Evolutionary conservation across 345 rosid species (phyloP).

Genomic region (Pelargonium nanum): DNA sequence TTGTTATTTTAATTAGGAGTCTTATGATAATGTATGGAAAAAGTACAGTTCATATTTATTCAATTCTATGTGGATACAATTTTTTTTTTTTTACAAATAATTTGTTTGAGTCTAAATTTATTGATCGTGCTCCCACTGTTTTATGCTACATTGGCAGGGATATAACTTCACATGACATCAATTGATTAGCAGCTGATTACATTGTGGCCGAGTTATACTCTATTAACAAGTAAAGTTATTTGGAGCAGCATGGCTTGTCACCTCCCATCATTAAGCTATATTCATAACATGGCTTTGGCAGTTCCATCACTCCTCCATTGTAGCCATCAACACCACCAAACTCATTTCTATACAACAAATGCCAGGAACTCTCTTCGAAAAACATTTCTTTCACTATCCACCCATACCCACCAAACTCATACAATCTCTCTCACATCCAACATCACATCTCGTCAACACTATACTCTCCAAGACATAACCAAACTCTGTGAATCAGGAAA

Average conservation of each 20-base stretch:
- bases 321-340: neutral
- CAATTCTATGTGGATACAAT: no score
- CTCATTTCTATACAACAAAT: constrained; percentile 1
- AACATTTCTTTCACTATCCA: constrained; percentile 4
- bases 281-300: neutral
- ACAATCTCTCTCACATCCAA: constrained; percentile 10
- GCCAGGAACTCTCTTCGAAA: neutral
- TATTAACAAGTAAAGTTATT: no score
- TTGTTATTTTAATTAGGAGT: no score
- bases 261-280: neutral
- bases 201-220: no score
- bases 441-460: constrained; percentile 9
- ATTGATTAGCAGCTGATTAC: no score
- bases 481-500: constrained; percentile 25
- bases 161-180: no score
- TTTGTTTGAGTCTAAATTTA: no score
- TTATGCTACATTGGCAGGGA: no score
- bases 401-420: neutral
- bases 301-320: neutral
- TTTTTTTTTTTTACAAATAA: no score
- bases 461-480: constrained; percentile 25
- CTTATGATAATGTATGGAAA: no score
- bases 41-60: no score
- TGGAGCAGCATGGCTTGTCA: neutral
- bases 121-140: no score